phyloP scores from a whole-genome alignment of 371 early-diverging fungal genomes.

The Saksenaea oblongispora region DNA sequence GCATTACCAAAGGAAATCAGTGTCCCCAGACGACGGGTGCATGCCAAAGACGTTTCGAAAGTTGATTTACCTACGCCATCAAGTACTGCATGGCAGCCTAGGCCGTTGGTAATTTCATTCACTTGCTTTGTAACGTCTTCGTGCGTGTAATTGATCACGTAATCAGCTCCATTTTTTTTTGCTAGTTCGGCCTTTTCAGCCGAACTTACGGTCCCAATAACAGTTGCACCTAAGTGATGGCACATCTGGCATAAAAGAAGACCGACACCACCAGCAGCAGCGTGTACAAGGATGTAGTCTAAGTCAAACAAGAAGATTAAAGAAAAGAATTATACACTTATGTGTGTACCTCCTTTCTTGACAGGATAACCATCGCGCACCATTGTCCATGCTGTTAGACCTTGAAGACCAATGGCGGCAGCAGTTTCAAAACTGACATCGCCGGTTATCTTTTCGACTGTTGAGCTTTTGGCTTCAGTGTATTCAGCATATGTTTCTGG shows the following conservation, averaged over 20 bases:
- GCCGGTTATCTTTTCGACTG: slow-evolving; percentile 57
- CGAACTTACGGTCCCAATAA: slow-evolving; percentile 89
- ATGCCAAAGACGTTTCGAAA: slow-evolving; percentile 74
- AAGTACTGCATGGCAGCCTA: slow-evolving; percentile 85
- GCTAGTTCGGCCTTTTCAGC: slow-evolving; percentile 81
- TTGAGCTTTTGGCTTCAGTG: slow-evolving; percentile 48
- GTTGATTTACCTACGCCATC: slow-evolving; percentile 94
- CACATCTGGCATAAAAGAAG: slow-evolving; percentile 75
- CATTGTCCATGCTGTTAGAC: slow-evolving; percentile 83
- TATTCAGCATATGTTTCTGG: slow-evolving; percentile 80
- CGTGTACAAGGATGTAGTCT: slow-evolving; percentile 85
- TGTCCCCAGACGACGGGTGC: slow-evolving; percentile 76
- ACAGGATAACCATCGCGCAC: slow-evolving; percentile 75
- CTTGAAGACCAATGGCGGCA: slow-evolving; percentile 73
- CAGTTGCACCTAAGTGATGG: slow-evolving; percentile 79
- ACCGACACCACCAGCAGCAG: slow-evolving; percentile 94
- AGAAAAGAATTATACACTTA: background rate
- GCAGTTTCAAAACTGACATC: slow-evolving; percentile 61
- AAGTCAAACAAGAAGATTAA: background rate
- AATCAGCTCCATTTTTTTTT: slow-evolving; percentile 72
- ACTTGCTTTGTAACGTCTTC: slow-evolving; percentile 71
- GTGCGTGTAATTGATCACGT: slow-evolving; percentile 74
- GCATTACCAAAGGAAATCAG: slow-evolving; percentile 94
- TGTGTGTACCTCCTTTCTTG: slow-evolving; percentile 52
- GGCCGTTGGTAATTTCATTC: slow-evolving; percentile 71